These are phyloP conservation scores for Colletotrichum brevisporum DNA, from an alignment of 2,329 filamentous ascomycete genomes.

Conservation along the genomic window DNA sequence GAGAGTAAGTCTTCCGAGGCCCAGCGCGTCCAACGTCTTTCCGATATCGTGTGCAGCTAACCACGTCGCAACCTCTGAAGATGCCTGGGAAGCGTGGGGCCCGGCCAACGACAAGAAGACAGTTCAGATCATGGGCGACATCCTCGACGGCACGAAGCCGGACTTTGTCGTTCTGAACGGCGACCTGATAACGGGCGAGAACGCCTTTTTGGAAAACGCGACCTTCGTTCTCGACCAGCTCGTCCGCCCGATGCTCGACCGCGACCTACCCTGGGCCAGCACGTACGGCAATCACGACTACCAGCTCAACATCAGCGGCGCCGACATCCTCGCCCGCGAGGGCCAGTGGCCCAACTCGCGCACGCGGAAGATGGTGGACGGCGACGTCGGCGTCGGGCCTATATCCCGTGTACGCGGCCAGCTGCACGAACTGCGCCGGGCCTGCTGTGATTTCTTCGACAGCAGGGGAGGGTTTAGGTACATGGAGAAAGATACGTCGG, in stretches of 20 bases:
- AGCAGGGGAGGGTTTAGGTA: constrained; percentile 70
- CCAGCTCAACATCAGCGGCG: constrained; percentile 68
- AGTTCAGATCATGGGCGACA: constrained; percentile 66
- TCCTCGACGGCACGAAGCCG: constrained; percentile 67
- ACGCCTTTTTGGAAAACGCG: constrained; percentile 67
- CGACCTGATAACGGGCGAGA: constrained; percentile 79
- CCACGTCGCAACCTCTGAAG: constrained; percentile 43
- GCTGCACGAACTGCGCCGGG: constrained; percentile 55
- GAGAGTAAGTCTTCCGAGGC: constrained; percentile 63
- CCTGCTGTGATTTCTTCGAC: constrained; percentile 84
- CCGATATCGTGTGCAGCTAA: not conserved
- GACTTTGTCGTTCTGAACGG: constrained; percentile 79
- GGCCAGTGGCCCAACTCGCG: constrained; percentile 53
- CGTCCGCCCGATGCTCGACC: constrained; percentile 69
- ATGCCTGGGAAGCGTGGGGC: constrained; percentile 61
- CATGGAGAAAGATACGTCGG: constrained; percentile 51
- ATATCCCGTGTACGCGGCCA: constrained; percentile 55
- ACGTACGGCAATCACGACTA: constrained; percentile 82
- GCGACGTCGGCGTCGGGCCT: constrained; percentile 55
- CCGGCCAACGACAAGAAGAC: constrained; percentile 70
- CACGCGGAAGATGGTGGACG: constrained; percentile 57
- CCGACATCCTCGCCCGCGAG: constrained; percentile 59
- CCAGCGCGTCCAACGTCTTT: not conserved
- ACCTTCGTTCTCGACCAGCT: constrained; percentile 72
- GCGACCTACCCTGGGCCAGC: constrained; percentile 72